These are phyloP conservation scores for Citrus hindsii DNA, from an alignment of 345 rosid species.

Conservation along the genomic window DNA sequence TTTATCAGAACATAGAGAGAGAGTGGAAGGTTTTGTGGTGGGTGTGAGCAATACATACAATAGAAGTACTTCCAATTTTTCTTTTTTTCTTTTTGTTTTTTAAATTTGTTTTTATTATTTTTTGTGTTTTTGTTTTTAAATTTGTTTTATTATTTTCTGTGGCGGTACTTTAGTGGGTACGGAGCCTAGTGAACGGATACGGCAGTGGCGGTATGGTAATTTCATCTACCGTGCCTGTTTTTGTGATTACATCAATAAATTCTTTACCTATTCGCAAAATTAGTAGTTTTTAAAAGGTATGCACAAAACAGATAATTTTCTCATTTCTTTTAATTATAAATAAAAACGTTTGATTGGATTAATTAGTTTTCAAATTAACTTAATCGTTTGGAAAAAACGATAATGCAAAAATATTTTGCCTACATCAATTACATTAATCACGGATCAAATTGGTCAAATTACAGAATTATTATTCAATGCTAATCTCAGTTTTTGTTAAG, in stretches of 20 bases:
- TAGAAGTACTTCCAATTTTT: not conserved
- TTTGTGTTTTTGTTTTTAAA: not conserved
- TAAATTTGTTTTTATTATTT: too few species aligned
- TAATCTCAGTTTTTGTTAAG: too few species aligned
- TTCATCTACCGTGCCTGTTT: not conserved
- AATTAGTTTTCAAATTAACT: too few species aligned
- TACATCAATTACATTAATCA: too few species aligned
- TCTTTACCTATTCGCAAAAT: not conserved
- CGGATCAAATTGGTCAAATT: too few species aligned
- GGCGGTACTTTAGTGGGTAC: not conserved
- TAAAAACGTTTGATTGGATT: too few species aligned
- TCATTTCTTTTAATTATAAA: not conserved
- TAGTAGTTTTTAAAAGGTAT: too few species aligned
- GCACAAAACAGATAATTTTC: not conserved
- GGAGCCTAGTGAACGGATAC: not conserved
- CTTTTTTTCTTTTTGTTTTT: not conserved
- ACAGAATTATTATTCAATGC: rapidly evolving
- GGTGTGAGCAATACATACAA: not conserved
- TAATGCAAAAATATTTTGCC: too few species aligned
- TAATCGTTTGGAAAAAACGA: too few species aligned
- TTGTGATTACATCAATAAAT: not conserved
- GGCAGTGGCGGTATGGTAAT: not conserved
- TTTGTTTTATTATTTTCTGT: not conserved
- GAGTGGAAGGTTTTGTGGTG: not conserved
- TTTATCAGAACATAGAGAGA: not conserved